Evolutionary conservation across 2,329 filamentous ascomycete species (phyloP).

Genomic region (Trichoderma harzianum): DNA sequence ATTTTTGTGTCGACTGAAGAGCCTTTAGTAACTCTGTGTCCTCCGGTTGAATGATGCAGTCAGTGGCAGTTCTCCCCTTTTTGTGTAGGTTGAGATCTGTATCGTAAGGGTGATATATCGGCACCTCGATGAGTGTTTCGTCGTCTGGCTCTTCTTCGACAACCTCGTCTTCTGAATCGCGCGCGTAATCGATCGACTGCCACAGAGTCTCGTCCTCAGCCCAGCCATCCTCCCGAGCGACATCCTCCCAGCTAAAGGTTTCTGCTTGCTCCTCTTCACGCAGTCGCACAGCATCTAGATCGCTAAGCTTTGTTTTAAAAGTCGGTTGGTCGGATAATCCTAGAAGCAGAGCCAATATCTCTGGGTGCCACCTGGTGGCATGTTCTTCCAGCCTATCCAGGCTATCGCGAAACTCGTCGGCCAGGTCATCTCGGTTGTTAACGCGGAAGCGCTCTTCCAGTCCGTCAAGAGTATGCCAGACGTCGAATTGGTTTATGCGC

Average conservation of each 20-base stretch:
- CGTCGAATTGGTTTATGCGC: constrained; percentile 73
- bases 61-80: constrained; percentile 27
- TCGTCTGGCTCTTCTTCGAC: constrained; percentile 34
- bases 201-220: constrained; percentile 65
- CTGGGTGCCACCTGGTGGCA: constrained; percentile 67
- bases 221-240: constrained; percentile 73
- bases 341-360: constrained; percentile 73
- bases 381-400: constrained; percentile 55
- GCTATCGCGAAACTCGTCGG: constrained; percentile 62
- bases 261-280: constrained; percentile 42
- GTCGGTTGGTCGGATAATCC: constrained; percentile 78
- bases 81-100: constrained; percentile 16
- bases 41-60: constrained; percentile 36
- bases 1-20: constrained; percentile 34
- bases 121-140: constrained; percentile 35
- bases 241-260: constrained; percentile 71
- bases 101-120: constrained; percentile 31
- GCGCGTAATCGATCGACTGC: constrained; percentile 65
- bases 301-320: constrained; percentile 62
- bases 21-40: constrained; percentile 32
- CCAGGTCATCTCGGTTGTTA: constrained; percentile 73
- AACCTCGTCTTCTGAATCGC: constrained; percentile 57
- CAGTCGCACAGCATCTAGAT: constrained; percentile 53
- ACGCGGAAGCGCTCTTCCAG: constrained; percentile 85
- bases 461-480: constrained; percentile 61